phyloP scores from a whole-genome alignment of 2,329 filamentous ascomycete species.

The Leptographium radiaticola region DNA sequence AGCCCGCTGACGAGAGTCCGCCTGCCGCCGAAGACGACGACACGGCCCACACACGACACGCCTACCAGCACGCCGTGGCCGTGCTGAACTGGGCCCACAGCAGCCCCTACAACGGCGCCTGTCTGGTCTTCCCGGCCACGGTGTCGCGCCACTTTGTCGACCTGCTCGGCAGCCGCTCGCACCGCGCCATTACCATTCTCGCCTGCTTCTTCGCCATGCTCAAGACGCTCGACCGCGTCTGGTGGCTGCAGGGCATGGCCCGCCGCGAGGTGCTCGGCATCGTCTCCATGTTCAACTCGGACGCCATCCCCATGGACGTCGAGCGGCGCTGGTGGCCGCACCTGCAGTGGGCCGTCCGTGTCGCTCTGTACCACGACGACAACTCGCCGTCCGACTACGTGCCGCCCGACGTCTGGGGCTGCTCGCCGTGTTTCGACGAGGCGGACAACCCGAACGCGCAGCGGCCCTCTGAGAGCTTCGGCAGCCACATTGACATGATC shows the following conservation, averaged over 20 bases:
- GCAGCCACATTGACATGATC: constrained; percentile 32
- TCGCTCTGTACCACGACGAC: constrained; percentile 41
- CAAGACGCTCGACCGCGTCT: constrained; percentile 46
- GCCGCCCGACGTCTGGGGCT: constrained; percentile 44
- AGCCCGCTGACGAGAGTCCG: constrained; percentile 2
- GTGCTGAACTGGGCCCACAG: constrained; percentile 54
- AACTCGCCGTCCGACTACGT: constrained; percentile 32
- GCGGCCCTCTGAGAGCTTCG: constrained; percentile 17
- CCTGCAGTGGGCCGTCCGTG: constrained; percentile 46
- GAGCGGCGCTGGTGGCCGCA: constrained; percentile 44
- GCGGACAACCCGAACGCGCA: constrained; percentile 22
- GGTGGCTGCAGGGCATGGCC: constrained; percentile 59
- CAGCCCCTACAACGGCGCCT: constrained; percentile 43
- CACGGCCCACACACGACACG: constrained; percentile 30
- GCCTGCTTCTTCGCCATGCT: constrained; percentile 55
- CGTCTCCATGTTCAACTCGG: constrained; percentile 42
- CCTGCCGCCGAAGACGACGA: constrained; percentile 9
- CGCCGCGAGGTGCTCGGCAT: constrained; percentile 53
- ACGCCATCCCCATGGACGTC: constrained; percentile 28
- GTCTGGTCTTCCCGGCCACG: constrained; percentile 50
- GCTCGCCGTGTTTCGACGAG: constrained; percentile 26
- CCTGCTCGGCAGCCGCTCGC: constrained; percentile 43
- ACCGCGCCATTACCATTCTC: constrained; percentile 49
- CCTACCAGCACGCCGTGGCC: constrained; percentile 51
- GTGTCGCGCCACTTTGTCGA: constrained; percentile 49